Percentiles rank a stretch among this genome's conserved stretches.
Conservation (phyloP, 768 basidiomycete genomes). For the Hydnomerulius pinastri region DNA sequence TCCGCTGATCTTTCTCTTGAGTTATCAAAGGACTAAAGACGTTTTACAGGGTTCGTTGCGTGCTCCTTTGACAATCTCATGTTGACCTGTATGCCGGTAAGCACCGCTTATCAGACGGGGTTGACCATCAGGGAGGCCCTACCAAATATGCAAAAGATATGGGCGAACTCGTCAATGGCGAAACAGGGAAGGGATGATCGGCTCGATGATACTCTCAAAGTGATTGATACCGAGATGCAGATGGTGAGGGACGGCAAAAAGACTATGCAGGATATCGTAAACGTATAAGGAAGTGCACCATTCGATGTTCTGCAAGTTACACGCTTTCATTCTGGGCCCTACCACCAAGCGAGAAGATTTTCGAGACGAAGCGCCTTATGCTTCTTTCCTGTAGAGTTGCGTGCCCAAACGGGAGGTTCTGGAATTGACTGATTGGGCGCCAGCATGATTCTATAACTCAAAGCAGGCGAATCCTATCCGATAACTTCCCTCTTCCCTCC, state of each 20-base stretch:
- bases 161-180: constrained; percentile 5
- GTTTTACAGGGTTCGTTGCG: constrained; percentile 3
- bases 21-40: neutral
- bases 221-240: neutral
- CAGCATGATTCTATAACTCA: too few species aligned
- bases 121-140: neutral
- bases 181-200: neutral
- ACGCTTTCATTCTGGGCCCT: too few species aligned
- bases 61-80: neutral
- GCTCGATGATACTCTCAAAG: neutral
- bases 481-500: too few species aligned
- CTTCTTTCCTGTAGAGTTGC: too few species aligned
- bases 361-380: too few species aligned
- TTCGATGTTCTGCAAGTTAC: too few species aligned
- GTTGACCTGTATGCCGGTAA: neutral
- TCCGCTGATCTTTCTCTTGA: neutral
- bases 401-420: too few species aligned
- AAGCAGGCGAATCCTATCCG: too few species aligned
- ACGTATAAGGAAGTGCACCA: neutral
- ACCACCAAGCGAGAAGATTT: too few species aligned
- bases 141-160: constrained; percentile 13
- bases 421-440: too few species aligned
- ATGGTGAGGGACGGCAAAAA: constrained; percentile 1
- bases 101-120: neutral
- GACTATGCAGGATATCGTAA: neutral